These are phyloP conservation scores for Vitis hybrid DNA, from an alignment of 177 flowering plant genomes.

Conservation along the genomic window DNA sequence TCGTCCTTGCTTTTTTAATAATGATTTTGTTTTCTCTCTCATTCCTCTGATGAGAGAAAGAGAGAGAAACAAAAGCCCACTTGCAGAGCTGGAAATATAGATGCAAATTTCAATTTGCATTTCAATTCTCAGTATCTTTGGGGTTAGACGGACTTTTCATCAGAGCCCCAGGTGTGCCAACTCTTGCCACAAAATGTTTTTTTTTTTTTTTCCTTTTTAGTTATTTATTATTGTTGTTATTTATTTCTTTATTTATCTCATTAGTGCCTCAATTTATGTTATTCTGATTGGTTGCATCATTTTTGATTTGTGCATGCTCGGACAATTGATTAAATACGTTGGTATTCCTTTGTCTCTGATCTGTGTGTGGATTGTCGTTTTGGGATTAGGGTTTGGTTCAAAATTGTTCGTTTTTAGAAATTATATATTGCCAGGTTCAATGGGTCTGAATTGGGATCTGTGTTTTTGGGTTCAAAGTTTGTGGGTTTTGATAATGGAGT, in stretches of 20 bases:
- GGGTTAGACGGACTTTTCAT: slow-evolving; percentile 4
- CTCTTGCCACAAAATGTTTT: background rate
- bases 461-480: background rate
- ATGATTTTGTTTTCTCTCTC: background rate
- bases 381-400: slow-evolving; percentile 2
- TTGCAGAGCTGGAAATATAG: background rate
- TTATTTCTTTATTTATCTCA: background rate
- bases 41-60: background rate
- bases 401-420: background rate
- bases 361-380: background rate
- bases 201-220: background rate
- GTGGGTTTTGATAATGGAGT: background rate
- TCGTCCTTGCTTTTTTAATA: background rate
- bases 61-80: background rate
- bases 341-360: background rate
- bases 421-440: background rate
- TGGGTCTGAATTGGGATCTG: background rate
- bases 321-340: background rate
- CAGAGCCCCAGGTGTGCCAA: background rate
- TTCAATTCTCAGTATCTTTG: background rate
- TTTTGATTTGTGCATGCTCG: background rate
- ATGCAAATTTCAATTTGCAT: background rate
- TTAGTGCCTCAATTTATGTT: background rate
- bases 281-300: background rate
- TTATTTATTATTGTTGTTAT: background rate